A percentile compares a stretch with the other conserved stretches of the same genome.
Conservation (phyloP, 306 rosid species). For the Begonia loranthoides region DNA sequence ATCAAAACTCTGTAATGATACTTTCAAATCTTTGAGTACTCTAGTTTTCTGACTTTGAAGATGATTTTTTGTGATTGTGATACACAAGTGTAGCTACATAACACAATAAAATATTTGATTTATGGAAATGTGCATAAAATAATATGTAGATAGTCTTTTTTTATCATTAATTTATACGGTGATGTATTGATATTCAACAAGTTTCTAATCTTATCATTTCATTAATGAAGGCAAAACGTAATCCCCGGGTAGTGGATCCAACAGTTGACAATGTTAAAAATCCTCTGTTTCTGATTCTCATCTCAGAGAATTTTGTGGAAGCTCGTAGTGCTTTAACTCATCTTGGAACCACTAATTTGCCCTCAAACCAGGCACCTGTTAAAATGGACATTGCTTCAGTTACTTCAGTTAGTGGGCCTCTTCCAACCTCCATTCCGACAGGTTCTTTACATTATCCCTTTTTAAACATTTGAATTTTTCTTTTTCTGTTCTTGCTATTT, state of each 20-base stretch:
- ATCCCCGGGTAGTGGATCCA: slow-evolving; percentile 47
- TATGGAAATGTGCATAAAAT: too few species aligned
- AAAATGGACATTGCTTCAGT: slow-evolving; percentile 63
- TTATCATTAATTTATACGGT: neutral
- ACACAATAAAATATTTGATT: too few species aligned
- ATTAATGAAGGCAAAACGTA: slow-evolving; percentile 69
- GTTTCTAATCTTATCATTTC: slow-evolving; percentile 15
- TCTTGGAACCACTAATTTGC: slow-evolving; percentile 57
- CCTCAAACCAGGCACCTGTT: slow-evolving; percentile 74
- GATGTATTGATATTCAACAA: neutral
- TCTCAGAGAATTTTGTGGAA: slow-evolving; percentile 84
- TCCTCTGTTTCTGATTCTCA: slow-evolving; percentile 53
- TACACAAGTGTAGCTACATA: too few species aligned
- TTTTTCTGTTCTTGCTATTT: slow-evolving; percentile 8
- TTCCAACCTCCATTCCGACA: slow-evolving; percentile 60
- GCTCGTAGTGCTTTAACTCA: slow-evolving; percentile 66
- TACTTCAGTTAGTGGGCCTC: slow-evolving; percentile 57
- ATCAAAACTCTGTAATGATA: too few species aligned
- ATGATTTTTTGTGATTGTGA: too few species aligned
- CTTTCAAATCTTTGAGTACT: too few species aligned
- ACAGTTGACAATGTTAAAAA: slow-evolving; percentile 49
- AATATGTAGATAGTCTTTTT: neutral
- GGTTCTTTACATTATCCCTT: slow-evolving; percentile 23
- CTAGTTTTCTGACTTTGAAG: too few species aligned
- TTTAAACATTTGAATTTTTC: neutral